Evolutionary conservation across 306 rosid species (phyloP), one percentile per base, ranked within the genome.

Genomic region (Trifolium pratense): DNA sequence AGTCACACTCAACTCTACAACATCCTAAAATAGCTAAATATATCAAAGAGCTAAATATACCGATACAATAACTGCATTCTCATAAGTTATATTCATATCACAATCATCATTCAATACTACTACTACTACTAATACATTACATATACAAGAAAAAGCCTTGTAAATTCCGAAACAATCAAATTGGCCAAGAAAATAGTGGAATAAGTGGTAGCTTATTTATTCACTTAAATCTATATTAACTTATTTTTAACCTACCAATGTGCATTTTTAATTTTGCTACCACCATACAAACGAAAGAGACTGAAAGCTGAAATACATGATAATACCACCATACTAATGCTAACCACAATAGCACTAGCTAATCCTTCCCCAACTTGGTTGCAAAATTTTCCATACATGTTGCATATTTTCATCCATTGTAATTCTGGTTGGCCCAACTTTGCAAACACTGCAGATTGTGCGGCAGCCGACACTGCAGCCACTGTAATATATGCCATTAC

Each of bases 291-390:
- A 62, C 95, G 96, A 79, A 94, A 94, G 67, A 94, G 96, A 63
- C 84, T 86, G 80, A 89, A 94, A 57, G 96, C 95, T 70, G 96
- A 94, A 57, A 94, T 80, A 58, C 86, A 85, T 37, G 98, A 91
- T 12, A 91, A 40, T 32, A 78, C 57, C 60, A 94, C 92, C 83
- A 81, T 84, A 63, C 88, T 74, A n/a, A 88, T 59, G 85, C 91
- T 84, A 68, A 66, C 92, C 7, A 91, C 52, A 7, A 87, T 17
- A 15, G 97, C 86, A 78, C 84, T 80, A 2, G 86, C 96, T 7
- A 94, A 53, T 68, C 97, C 98, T 79, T 89, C 95, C 59, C 89
- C 92, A 4, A 84, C 92, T 83, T 89, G 96, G 83, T 87, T 89
- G 78, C 97, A 94, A 80, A 91, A 94, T 75, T 91, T 89, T 57